A percentile compares a stretch with the other conserved stretches of the same genome.
Conservation (phyloP, 108 stramenopile species). For the Phaeodactylum tricornutum region DNA sequence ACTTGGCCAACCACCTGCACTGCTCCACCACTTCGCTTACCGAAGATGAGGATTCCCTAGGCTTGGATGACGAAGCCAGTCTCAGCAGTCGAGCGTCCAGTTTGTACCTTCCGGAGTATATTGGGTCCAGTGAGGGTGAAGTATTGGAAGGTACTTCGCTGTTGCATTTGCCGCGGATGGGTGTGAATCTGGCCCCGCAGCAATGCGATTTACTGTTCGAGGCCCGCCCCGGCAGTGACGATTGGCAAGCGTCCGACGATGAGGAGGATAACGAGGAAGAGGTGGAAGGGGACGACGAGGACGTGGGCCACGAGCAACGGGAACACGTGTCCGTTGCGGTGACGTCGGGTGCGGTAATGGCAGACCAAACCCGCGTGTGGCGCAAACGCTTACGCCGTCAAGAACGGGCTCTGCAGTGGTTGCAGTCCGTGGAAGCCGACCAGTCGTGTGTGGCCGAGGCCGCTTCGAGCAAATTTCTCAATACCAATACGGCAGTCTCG, state of each 20-base stretch:
- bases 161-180: too few species aligned
- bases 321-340: neutral
- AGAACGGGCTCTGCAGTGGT: conserved; percentile 9
- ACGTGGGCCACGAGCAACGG: neutral
- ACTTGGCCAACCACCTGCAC: conserved; percentile 12
- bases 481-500: neutral
- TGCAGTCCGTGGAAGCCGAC: conserved; percentile 8
- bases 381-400: neutral
- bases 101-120: too few species aligned
- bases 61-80: conserved; percentile 7
- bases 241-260: neutral
- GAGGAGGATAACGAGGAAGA: neutral
- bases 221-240: neutral
- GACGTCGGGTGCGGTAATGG: too few species aligned
- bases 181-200: neutral
- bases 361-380: neutral
- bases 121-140: conserved; percentile 6
- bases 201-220: neutral
- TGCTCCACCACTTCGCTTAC: conserved; percentile 11
- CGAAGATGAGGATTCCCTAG: conserved; percentile 1
- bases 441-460: conserved; percentile 9
- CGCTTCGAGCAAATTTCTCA: conserved; percentile 13
- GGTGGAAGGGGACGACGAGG: neutral
- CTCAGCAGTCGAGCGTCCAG: conserved; percentile 7
- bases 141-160: neutral